A percentile compares a stretch with the other conserved stretches of the same genome.
Evolutionary conservation across 192 early-diverging fungal species (phyloP).

Genomic region (Umbelopsis isabellina): DNA sequence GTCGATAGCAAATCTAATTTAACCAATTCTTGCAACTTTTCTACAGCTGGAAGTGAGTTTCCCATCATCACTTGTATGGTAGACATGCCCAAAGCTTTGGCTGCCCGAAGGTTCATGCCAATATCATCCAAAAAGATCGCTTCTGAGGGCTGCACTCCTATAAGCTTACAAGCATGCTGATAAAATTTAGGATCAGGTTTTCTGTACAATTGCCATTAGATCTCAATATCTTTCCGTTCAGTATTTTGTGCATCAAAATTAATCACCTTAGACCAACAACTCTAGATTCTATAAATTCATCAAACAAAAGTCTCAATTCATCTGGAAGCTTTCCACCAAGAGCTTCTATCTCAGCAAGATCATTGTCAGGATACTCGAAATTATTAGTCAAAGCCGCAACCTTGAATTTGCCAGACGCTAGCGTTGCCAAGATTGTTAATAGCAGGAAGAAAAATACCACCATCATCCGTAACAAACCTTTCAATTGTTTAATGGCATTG

Average conservation of each 20-base stretch:
- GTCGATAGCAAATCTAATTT: background rate
- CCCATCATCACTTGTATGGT: conserved; percentile 51
- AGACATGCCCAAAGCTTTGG: conserved; percentile 69
- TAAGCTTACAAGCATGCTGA: conserved; percentile 67
- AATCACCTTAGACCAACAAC: conserved; percentile 65
- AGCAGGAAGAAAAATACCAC: background rate
- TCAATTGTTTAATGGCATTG: conserved; percentile 50
- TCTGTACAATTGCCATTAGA: conserved; percentile 30
- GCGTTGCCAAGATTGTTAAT: background rate
- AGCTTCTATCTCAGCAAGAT: conserved; percentile 36
- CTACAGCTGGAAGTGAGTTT: conserved; percentile 13
- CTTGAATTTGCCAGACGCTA: conserved; percentile 54
- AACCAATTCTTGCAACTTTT: conserved; percentile 10
- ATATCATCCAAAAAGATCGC: conserved; percentile 89
- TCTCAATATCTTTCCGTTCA: background rate
- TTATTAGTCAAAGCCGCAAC: conserved; percentile 88
- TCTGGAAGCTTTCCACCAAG: conserved; percentile 36
- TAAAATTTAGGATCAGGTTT: conserved; percentile 85
- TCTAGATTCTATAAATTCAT: conserved; percentile 76
- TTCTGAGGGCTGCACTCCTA: conserved; percentile 68
- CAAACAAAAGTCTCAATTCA: conserved; percentile 60
- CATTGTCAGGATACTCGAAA: conserved; percentile 56
- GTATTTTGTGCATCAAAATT: background rate
- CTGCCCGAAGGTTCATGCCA: conserved; percentile 72
- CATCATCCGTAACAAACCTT: conserved; percentile 29